Base-by-base conservation (phyloP, 169 alveolate genomes). In the Plasmodium berghei region DNA sequence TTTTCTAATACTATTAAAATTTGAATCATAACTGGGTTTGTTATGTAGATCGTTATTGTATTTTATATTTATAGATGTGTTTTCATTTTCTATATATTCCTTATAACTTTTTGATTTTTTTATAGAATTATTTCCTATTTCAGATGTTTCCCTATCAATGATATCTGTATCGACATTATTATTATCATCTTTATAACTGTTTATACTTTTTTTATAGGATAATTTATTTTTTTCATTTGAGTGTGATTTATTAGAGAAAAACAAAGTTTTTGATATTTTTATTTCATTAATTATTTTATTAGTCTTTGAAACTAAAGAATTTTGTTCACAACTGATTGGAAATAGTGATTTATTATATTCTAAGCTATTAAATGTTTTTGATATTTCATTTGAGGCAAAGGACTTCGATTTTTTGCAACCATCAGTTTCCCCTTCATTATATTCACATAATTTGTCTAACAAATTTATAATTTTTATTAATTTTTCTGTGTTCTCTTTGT, bases 221-320 rank as follows among this genome's bases (percentile, higher is more conserved):
- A 48, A 42, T 40, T 63, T 46, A 12, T 77, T 54, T 70, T 45
- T 14, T 58, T 49, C 77, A n/a, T 49, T 14, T n/a, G 73, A 73
- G 16, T 14, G 16, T 42, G 89, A 63, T 26, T 77, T 77, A 45
- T 77, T 77, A 22, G 66, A 63, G 20, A 63, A 77, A 45, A 77
- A 77, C 49, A 77, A 58, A 64, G 77, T 77, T 63, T 77, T 77
- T n/a, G 89, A 63, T 56, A 28, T 77, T 77, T 77, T 77, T 20
- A 77, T 63, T 63, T 77, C 66, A 24, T 66, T 69, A 77, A 49
- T 77, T 77, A 77, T 77, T 77, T 77, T 52, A 56, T 64, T 77
- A 26, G 46, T 12, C 63, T 55, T 63, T 26, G 74, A 77, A 63
- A 46, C 67, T 14, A 22, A 22, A 12, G 48, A 14, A 48, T 77